These are phyloP conservation scores for Mycena epipterygia DNA, from an alignment of 768 basidiomycete species.

Conservation along the genomic window DNA sequence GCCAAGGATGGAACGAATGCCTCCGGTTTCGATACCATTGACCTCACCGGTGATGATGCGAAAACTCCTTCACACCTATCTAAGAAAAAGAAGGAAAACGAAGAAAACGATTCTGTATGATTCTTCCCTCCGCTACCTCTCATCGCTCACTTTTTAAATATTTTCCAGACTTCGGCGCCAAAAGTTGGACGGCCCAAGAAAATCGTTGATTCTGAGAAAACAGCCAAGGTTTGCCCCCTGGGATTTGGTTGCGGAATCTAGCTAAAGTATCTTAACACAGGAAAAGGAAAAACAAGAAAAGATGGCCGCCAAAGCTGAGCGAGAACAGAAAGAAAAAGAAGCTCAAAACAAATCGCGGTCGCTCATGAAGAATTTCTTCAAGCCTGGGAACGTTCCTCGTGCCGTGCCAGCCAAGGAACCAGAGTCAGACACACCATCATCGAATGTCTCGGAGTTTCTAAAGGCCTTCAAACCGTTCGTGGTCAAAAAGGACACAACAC, in stretches of 20 bases:
- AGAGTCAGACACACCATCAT: slow-evolving; percentile 45
- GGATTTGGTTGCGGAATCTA: neutral
- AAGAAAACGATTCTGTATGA: slow-evolving; percentile 58
- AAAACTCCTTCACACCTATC: slow-evolving; percentile 43
- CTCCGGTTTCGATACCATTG: slow-evolving; percentile 36
- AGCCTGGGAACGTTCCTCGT: slow-evolving; percentile 65
- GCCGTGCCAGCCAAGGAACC: slow-evolving; percentile 41
- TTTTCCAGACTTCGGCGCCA: slow-evolving; percentile 11
- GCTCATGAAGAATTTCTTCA: slow-evolving; percentile 85
- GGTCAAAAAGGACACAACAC: slow-evolving; percentile 77
- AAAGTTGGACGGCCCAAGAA: slow-evolving; percentile 64
- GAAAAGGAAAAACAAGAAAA: slow-evolving; percentile 78
- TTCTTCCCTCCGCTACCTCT: neutral
- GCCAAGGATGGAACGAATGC: slow-evolving; percentile 29
- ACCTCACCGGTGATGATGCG: slow-evolving; percentile 41
- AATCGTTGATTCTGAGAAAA: slow-evolving; percentile 67
- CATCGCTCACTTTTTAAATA: neutral
- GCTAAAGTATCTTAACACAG: slow-evolving; percentile 54
- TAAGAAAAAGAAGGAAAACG: slow-evolving; percentile 51
- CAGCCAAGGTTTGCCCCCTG: slow-evolving; percentile 60
- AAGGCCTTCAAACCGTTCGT: slow-evolving; percentile 84
- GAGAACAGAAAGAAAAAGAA: slow-evolving; percentile 79
- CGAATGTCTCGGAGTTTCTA: slow-evolving; percentile 73
- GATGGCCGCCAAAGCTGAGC: slow-evolving; percentile 77
- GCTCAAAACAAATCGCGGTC: slow-evolving; percentile 80